phyloP scores from a whole-genome alignment of 768 basidiomycete genomes.

The Kwoniella heveanensis region DNA sequence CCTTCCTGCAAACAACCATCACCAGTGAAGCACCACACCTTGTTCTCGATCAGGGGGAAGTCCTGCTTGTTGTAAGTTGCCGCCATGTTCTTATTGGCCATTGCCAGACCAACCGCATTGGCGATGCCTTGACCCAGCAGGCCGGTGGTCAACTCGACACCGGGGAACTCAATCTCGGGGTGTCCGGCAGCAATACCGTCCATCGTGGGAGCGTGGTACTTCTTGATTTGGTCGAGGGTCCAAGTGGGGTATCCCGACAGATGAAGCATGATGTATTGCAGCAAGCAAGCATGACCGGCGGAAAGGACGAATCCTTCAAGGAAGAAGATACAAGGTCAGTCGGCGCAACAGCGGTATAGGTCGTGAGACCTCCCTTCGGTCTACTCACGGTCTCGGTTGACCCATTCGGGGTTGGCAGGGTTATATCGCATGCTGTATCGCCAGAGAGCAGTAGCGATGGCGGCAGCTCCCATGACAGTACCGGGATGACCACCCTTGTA shows the following conservation, averaged over 20 bases:
- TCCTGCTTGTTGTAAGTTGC: slow-evolving; percentile 50
- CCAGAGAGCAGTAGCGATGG: slow-evolving; percentile 54
- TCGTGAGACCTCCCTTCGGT: background rate
- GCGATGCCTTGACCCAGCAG: slow-evolving; percentile 55
- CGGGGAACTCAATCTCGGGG: slow-evolving; percentile 52
- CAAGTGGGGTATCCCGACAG: slow-evolving; percentile 53
- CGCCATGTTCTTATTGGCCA: slow-evolving; percentile 48
- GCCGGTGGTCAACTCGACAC: slow-evolving; percentile 52
- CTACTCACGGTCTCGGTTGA: slow-evolving; percentile 50
- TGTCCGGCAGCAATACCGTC: slow-evolving; percentile 39
- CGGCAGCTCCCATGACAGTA: slow-evolving; percentile 56
- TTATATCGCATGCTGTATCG: slow-evolving; percentile 53
- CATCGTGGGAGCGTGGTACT: slow-evolving; percentile 50
- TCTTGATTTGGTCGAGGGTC: slow-evolving; percentile 52
- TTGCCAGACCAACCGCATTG: slow-evolving; percentile 54
- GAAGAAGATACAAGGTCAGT: background rate
- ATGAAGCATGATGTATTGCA: slow-evolving; percentile 55
- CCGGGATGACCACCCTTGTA: slow-evolving; percentile 56
- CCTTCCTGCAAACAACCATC: slow-evolving; percentile 55
- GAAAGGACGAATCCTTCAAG: slow-evolving; percentile 46
- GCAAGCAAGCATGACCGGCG: slow-evolving; percentile 54
- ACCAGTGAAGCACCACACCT: slow-evolving; percentile 54
- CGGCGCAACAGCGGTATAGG: too few species aligned
- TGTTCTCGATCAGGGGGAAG: slow-evolving; percentile 39
- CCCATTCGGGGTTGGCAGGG: slow-evolving; percentile 55